Percentiles rank a stretch among this genome's conserved stretches.
These are phyloP conservation scores for Mucor velutinosus DNA, from an alignment of 371 early-diverging fungal species.

Conservation along the genomic window DNA sequence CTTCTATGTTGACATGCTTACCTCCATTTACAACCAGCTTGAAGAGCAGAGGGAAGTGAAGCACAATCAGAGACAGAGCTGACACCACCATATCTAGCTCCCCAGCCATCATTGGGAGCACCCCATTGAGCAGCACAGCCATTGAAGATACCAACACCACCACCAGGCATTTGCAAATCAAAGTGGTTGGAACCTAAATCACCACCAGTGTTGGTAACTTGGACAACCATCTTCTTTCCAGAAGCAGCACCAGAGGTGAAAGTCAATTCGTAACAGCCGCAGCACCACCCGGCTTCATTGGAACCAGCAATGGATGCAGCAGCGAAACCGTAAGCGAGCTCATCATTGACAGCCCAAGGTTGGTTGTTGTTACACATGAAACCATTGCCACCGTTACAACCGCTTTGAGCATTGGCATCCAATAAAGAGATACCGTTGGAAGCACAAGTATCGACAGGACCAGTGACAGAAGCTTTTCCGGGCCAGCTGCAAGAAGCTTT, in stretches of 20 bases:
- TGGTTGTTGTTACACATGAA: slow-evolving; percentile 51
- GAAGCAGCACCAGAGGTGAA: slow-evolving; percentile 37
- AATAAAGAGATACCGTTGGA: slow-evolving; percentile 35
- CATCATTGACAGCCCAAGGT: slow-evolving; percentile 43
- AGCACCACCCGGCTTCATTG: slow-evolving; percentile 40
- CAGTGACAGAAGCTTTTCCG: slow-evolving; percentile 34
- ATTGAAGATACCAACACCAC: slow-evolving; percentile 51
- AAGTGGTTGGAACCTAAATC: slow-evolving; percentile 46
- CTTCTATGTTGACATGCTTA: not conserved
- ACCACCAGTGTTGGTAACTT: slow-evolving; percentile 52
- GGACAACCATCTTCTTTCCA: slow-evolving; percentile 52
- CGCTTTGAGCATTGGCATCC: slow-evolving; percentile 29
- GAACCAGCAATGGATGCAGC: slow-evolving; percentile 38
- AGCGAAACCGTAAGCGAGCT: slow-evolving; percentile 51
- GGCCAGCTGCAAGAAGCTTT: slow-evolving; percentile 50
- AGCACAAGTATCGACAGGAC: slow-evolving; percentile 38
- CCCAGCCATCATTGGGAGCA: slow-evolving; percentile 42
- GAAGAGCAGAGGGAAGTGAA: slow-evolving; percentile 37
- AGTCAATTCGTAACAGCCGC: slow-evolving; percentile 49
- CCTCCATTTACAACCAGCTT: slow-evolving; percentile 45
- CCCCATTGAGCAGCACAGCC: slow-evolving; percentile 45
- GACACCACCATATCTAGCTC: slow-evolving; percentile 45
- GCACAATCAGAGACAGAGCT: slow-evolving; percentile 29
- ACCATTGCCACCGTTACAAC: slow-evolving; percentile 40
- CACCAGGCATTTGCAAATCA: slow-evolving; percentile 54